A percentile compares a stretch with the other conserved stretches of the same genome.
These are phyloP conservation scores for Paramecium pentaurelia DNA, from an alignment of 73 alveolate genomes.

Conservation along the genomic window DNA sequence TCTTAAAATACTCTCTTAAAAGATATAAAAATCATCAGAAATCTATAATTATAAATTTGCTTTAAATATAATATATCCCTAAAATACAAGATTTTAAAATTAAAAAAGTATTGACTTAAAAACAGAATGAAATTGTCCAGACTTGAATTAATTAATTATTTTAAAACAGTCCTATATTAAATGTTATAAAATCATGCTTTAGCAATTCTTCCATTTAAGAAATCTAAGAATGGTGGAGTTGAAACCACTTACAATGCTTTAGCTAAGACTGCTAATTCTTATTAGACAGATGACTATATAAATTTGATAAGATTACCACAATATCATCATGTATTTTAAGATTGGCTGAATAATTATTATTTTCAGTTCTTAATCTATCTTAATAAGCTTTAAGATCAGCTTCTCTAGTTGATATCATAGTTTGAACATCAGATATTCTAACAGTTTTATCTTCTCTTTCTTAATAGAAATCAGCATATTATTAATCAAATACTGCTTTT, in stretches of 20 bases:
- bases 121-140: not conserved
- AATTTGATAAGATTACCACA: not conserved
- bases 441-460: slow-evolving; percentile 45
- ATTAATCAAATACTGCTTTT: not conserved
- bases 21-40: not conserved
- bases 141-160: not conserved
- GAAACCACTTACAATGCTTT: slow-evolving; percentile 19
- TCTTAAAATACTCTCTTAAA: not conserved
- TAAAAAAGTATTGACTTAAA: not conserved
- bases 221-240: slow-evolving; percentile 44
- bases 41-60: not conserved
- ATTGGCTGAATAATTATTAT: slow-evolving; percentile 31
- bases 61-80: not conserved
- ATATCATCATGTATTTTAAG: slow-evolving; percentile 46
- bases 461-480: slow-evolving; percentile 24
- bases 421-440: slow-evolving; percentile 5
- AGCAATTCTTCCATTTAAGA: slow-evolving; percentile 22
- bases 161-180: not conserved
- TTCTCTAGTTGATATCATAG: slow-evolving; percentile 5
- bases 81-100: not conserved
- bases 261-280: slow-evolving; percentile 31
- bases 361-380: slow-evolving; percentile 50
- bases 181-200: slow-evolving; percentile 3
- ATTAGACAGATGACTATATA: slow-evolving; percentile 34
- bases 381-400: slow-evolving; percentile 27